These are phyloP conservation scores for Auricularia cornea DNA, from an alignment of 768 basidiomycete species.

Conservation along the genomic window DNA sequence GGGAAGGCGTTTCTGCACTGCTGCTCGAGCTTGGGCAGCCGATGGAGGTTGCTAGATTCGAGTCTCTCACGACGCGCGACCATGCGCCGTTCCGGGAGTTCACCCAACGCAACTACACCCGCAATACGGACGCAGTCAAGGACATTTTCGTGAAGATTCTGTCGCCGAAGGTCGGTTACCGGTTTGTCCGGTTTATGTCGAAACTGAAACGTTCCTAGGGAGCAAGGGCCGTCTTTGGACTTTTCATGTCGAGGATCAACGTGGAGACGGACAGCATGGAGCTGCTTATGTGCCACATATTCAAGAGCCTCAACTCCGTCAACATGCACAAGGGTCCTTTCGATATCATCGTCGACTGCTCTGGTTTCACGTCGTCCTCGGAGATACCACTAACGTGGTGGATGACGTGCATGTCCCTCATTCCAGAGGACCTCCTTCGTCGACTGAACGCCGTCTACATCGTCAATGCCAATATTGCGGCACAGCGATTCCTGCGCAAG, in stretches of 20 bases:
- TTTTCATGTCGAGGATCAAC: slow-evolving; percentile 61
- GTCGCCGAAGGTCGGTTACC: slow-evolving; percentile 33
- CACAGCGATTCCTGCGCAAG: slow-evolving; percentile 66
- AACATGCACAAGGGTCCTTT: slow-evolving; percentile 24
- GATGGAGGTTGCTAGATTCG: slow-evolving; percentile 56
- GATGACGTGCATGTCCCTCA: slow-evolving; percentile 68
- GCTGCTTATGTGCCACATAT: slow-evolving; percentile 65
- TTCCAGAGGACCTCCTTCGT: slow-evolving; percentile 58
- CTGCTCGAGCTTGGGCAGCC: slow-evolving; percentile 72
- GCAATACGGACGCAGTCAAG: slow-evolving; percentile 52
- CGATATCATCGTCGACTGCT: slow-evolving; percentile 77
- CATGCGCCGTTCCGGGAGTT: slow-evolving; percentile 63
- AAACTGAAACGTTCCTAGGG: not conserved
- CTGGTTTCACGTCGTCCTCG: slow-evolving; percentile 62
- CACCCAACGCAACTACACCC: slow-evolving; percentile 53
- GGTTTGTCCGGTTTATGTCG: not conserved
- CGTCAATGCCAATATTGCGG: slow-evolving; percentile 62
- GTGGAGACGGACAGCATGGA: slow-evolving; percentile 76
- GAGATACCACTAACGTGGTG: slow-evolving; percentile 79
- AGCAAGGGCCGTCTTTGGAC: slow-evolving; percentile 34
- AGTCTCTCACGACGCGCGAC: slow-evolving; percentile 32
- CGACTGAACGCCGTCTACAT: slow-evolving; percentile 56
- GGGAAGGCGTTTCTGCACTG: slow-evolving; percentile 72
- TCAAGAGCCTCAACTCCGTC: slow-evolving; percentile 30
- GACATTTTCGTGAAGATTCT: slow-evolving; percentile 56